Evolutionary conservation across 1,284 basidiomycete species (phyloP).

Genomic region (Ustanciosporium gigantosporum): DNA sequence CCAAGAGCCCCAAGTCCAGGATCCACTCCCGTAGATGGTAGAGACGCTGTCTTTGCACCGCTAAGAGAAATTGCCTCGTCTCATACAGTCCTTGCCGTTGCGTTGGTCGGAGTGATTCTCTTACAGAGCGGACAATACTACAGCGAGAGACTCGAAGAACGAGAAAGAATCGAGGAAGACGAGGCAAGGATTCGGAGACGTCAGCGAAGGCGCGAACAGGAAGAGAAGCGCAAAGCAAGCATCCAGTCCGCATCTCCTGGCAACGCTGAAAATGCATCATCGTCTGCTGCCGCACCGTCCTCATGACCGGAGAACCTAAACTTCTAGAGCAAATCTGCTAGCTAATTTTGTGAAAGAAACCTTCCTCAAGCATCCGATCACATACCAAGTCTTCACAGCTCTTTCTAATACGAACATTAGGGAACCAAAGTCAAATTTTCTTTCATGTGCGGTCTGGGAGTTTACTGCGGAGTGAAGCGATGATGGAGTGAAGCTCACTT

Average conservation of each 20-base stretch:
- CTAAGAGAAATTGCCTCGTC: slow-evolving; percentile 58
- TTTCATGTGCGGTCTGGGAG: no score
- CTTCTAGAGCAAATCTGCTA: no score
- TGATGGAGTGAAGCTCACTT: no score
- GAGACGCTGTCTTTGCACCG: slow-evolving; percentile 35
- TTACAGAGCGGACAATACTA: slow-evolving; percentile 60
- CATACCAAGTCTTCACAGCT: no score
- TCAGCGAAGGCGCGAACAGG: slow-evolving; percentile 45
- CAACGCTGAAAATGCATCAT: slow-evolving; percentile 2
- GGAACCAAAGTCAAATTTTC: no score
- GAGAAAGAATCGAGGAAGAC: slow-evolving; percentile 57
- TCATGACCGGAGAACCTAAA: no score
- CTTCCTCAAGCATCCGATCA: no score
- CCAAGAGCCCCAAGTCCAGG: slow-evolving; percentile 27
- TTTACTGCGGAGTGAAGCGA: no score
- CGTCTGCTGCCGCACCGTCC: no score
- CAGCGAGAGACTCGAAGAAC: slow-evolving; percentile 56
- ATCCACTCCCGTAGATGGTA: slow-evolving; percentile 15
- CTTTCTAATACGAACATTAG: no score
- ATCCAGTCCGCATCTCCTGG: slow-evolving; percentile 18
- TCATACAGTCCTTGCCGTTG: slow-evolving; percentile 55
- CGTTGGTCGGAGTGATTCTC: slow-evolving; percentile 55
- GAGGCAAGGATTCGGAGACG: slow-evolving; percentile 54
- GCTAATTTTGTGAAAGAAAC: no score
- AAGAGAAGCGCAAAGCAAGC: slow-evolving; percentile 34